Base-by-base conservation (phyloP, 441 rosid species). In the Melastoma candidum region DNA sequence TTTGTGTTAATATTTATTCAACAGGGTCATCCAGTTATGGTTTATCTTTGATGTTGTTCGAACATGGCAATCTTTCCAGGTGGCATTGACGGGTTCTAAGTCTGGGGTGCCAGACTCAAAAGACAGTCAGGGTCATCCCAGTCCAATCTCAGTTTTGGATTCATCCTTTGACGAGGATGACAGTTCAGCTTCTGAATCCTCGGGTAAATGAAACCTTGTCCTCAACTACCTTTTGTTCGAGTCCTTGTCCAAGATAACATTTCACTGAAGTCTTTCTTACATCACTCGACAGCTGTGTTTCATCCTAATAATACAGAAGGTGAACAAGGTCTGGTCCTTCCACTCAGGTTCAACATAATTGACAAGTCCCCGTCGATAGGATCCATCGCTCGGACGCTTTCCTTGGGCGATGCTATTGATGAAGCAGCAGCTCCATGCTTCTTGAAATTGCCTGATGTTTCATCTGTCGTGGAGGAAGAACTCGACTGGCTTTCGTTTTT, bases 141-240 rank as follows among this genome's bases (percentile, higher is more conserved):
- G 97, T 66, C 99, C 97, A 41, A 71, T 80, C 58, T 89, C 96
- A 10, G 99, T 93, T 77, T 67, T 93, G 59, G 93, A 89, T 47
- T 81, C 77, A 0, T 78, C 77, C 44, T 89, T 84, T 58, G 87
- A 81, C 55, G 96, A 89, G 68, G 90, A 84, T 68, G 78, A 71
- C 67, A 68, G 44, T 56, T 13, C 55, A 54, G 64, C 61, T 60
- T 63, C 67, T n/a, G 84, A 74, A 63, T 72, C 71, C 48, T 74
- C 82, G 59, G 67, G 71, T 41, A 69, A 61, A 51, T 32, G 41
- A 6, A 17, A 32, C 41, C 41, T 32, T 6, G 41, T 8, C 8
- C 8, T 32, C 3, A 32, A 32, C 41, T 32, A 32, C 6, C 41
- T 32, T 32, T 32, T 32, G 41, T 32, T 32, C 41, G 7, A 32